phyloP scores from a whole-genome alignment of 192 early-diverging fungal genomes.

The Spinellus fusiger region DNA sequence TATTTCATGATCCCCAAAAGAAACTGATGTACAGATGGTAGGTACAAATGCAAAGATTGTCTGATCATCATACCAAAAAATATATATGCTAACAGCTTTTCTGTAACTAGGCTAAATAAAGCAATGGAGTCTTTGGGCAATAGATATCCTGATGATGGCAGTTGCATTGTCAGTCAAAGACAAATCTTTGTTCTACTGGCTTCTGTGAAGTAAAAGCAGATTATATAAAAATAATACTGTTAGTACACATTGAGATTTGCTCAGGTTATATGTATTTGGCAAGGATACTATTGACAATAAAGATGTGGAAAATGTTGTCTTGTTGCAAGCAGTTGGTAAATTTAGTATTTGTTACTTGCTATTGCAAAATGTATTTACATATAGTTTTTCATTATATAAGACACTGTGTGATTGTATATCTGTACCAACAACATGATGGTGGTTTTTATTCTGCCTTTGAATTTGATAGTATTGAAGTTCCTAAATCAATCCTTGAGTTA shows the following conservation, averaged over 20 bases:
- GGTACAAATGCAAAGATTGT: constrained; percentile 17
- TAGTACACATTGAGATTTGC: not conserved
- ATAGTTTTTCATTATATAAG: constrained; percentile 4
- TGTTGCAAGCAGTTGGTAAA: constrained; percentile 9
- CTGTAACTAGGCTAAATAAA: constrained; percentile 10
- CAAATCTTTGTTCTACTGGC: constrained; percentile 5
- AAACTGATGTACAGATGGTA: constrained; percentile 15
- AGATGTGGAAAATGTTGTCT: constrained; percentile 2
- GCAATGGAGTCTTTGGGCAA: constrained; percentile 2
- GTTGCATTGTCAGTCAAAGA: constrained; percentile 5
- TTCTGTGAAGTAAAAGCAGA: constrained; percentile 8
- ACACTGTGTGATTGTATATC: constrained; percentile 9
- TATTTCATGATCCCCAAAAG: constrained; percentile 8
- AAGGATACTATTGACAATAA: not conserved
- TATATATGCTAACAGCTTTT: not conserved
- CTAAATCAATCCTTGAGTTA: not conserved
- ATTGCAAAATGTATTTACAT: constrained; percentile 5
- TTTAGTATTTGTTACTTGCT: constrained; percentile 7
- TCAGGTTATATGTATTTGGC: constrained; percentile 1
- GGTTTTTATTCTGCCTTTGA: constrained; percentile 8
- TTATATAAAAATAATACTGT: constrained; percentile 5
- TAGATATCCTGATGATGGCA: constrained; percentile 3
- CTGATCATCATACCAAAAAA: constrained; percentile 7
- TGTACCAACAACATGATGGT: not conserved
- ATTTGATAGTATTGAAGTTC: constrained; percentile 1